Conservation (phyloP, 768 basidiomycete species). For the Trametes cinnabarina region DNA sequence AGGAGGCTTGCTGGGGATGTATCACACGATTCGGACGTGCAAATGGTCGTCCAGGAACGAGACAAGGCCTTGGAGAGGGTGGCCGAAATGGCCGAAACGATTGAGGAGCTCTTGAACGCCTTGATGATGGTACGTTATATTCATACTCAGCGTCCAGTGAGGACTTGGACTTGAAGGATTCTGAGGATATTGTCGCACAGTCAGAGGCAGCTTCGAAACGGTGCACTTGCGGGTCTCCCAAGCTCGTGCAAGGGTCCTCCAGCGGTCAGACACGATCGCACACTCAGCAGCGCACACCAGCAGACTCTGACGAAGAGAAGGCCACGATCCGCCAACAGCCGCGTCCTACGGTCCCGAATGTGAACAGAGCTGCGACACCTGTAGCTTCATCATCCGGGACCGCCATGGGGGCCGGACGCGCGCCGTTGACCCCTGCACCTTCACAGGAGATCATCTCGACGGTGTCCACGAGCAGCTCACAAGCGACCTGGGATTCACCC, state of each 20-base stretch:
- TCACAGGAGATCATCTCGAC: not conserved
- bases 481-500: not conserved
- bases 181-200: no score
- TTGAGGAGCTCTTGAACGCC: conserved; percentile 29
- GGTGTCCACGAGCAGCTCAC: not conserved
- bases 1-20: conserved; percentile 26
- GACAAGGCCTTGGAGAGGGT: conserved; percentile 26
- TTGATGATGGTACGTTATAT: not conserved
- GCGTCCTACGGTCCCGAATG: not conserved
- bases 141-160: no score
- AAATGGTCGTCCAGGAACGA: conserved; percentile 30
- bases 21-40: conserved; percentile 32
- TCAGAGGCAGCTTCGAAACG: no score
- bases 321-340: not conserved
- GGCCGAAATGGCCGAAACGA: conserved; percentile 43
- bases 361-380: not conserved
- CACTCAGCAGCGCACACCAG: not conserved
- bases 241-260: not conserved
- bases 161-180: not conserved
- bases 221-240: not conserved
- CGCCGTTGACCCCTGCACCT: not conserved
- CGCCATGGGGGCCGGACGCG: not conserved
- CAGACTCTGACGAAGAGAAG: conserved; percentile 9
- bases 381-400: not conserved
- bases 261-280: no score